Evolutionary conservation across 2,329 filamentous ascomycete species (phyloP).

Genomic region (Neobulgaria alba): DNA sequence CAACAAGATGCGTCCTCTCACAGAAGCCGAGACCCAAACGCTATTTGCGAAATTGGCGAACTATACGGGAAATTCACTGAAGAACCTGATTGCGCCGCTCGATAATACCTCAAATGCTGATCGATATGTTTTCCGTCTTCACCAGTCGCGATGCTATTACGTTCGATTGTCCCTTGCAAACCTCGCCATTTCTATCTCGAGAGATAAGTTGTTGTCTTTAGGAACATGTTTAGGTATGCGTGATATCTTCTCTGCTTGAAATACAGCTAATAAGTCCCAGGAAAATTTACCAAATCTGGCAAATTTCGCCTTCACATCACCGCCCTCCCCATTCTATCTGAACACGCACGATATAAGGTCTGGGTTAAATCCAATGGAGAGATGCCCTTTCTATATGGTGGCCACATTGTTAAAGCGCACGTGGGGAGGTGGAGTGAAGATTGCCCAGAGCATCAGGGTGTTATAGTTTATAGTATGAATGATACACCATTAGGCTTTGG

Average conservation of each 20-base stretch:
- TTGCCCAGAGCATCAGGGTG: constrained; percentile 85
- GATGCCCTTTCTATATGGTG: constrained; percentile 95
- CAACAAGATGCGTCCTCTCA: constrained; percentile 64
- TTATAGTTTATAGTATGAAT: constrained; percentile 85
- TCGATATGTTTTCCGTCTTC: constrained; percentile 77
- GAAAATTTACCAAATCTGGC: constrained; percentile 93
- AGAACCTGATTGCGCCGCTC: constrained; percentile 70
- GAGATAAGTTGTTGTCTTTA: constrained; percentile 75
- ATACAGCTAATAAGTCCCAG: constrained; percentile 33
- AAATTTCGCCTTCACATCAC: constrained; percentile 96
- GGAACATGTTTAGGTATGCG: constrained; percentile 67
- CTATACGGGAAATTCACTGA: constrained; percentile 82
- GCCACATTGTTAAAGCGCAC: constrained; percentile 77
- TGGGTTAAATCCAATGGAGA: constrained; percentile 96
- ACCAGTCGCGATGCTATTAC: constrained; percentile 80
- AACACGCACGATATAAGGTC: constrained; percentile 90
- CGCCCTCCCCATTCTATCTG: constrained; percentile 73
- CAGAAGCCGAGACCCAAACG: constrained; percentile 68
- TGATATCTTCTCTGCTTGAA: background rate
- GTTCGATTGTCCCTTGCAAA: constrained; percentile 85
- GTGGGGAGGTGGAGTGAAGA: constrained; percentile 78
- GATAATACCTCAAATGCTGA: constrained; percentile 60
- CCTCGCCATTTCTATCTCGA: constrained; percentile 75
- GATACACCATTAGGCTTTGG: constrained; percentile 93
- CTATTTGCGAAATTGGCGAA: constrained; percentile 90